These are phyloP conservation scores for Tricholoma matsutake DNA, from an alignment of 768 basidiomycete genomes.

Conservation along the genomic window DNA sequence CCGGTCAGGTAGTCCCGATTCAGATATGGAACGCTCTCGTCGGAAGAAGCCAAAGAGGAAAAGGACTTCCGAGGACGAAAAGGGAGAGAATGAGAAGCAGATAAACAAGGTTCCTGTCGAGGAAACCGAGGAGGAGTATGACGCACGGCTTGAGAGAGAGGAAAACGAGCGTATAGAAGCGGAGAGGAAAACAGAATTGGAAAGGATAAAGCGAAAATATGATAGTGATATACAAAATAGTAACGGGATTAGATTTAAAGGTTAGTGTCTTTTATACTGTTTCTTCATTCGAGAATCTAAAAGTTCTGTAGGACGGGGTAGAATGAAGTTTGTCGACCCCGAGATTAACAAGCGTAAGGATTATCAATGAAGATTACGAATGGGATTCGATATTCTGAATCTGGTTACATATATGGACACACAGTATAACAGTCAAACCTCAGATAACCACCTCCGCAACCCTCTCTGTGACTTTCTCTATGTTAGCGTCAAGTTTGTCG, in stretches of 20 bases:
- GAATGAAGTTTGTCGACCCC: slow-evolving; percentile 68
- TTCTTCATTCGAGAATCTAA: neutral
- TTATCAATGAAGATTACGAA: neutral
- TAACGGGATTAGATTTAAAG: slow-evolving; percentile 64
- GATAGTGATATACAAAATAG: slow-evolving; percentile 31
- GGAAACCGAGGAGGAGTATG: slow-evolving; percentile 76
- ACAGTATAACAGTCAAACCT: neutral
- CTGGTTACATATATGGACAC: neutral
- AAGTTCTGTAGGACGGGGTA: slow-evolving; percentile 46
- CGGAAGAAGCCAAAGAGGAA: slow-evolving; percentile 22
- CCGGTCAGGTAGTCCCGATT: slow-evolving; percentile 14
- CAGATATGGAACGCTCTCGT: slow-evolving; percentile 14
- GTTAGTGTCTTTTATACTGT: slow-evolving; percentile 21
- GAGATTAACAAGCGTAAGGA: slow-evolving; percentile 22
- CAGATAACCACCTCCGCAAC: slow-evolving; percentile 14
- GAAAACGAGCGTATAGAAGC: slow-evolving; percentile 57
- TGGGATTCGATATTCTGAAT: neutral
- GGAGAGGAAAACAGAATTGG: slow-evolving; percentile 45
- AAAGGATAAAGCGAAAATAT: slow-evolving; percentile 40
- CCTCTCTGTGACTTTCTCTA: slow-evolving; percentile 20
- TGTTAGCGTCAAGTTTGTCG: slow-evolving; percentile 13
- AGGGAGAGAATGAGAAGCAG: slow-evolving; percentile 15
- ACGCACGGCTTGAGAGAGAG: slow-evolving; percentile 62
- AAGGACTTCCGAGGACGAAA: slow-evolving; percentile 27
- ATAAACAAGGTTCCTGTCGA: slow-evolving; percentile 19